Base-by-base conservation (phyloP, 1,284 basidiomycete species). In the Boletus smithii region DNA sequence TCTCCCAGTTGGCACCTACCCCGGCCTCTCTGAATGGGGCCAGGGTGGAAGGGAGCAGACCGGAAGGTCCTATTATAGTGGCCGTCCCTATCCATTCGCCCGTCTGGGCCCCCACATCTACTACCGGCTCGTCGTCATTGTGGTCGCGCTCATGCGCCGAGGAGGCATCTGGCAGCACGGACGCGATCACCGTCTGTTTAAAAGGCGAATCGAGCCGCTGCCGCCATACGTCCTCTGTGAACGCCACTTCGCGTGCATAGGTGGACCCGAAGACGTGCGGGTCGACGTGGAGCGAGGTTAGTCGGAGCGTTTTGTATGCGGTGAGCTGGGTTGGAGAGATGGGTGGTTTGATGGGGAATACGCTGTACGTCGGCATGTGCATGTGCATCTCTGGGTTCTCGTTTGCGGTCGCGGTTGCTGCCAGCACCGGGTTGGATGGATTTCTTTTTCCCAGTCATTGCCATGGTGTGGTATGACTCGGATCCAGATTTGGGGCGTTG, bases 231-330 rank as follows among this genome's bases (percentile, higher is more conserved):
- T 65, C 63, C 2, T 58, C 57, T 2, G 63, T 57, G 44, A 69
- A 68, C 2, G 53, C 41, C 6, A 46, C 48, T 48, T 73, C 70
- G 11, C 58, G 55, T 22, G 56, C 61, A 26, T 68, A 70, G 16
- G 48, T 70, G 13, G 71, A 70, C 1, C 49, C 34, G 46, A 72
- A 73, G 1, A 60, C 61, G 9, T 63, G 53, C 10, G 69, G 68
- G 42, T 75, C 62, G 4, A 58, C 53, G 37, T 61, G 57, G 23
- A 73, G 66, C 8, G 61, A 61, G 5, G 59, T 48, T 20, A 73
- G 56, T 17, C 73, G 59, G 44, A 74, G 53, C 2, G 42, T 17
- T 27, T 55, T 63, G 53, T 67, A 70, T 10, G 53, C 50, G 9
- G 41, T 43, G 36, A 73, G 51, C 4, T 46, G 37, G 43, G 51